phyloP scores from a whole-genome alignment of 2,329 filamentous ascomycete genomes.

The Xylaria sp. region DNA sequence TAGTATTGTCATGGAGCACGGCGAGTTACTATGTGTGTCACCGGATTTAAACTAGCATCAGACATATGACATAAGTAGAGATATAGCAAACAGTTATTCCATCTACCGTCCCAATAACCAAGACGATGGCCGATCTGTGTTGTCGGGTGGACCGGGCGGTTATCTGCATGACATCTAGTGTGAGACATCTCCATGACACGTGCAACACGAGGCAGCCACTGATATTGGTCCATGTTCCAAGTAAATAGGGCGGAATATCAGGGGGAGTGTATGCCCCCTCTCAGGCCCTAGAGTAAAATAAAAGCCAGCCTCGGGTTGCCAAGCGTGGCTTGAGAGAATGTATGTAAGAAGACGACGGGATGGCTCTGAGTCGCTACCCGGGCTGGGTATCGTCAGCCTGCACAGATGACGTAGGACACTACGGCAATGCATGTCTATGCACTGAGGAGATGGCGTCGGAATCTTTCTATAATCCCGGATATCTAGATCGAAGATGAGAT shows the following conservation, averaged over 20 bases:
- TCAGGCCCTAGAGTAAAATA: slow-evolving; percentile 9
- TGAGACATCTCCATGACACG: slow-evolving; percentile 21
- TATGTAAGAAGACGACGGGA: slow-evolving; percentile 20
- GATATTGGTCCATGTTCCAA: slow-evolving; percentile 10
- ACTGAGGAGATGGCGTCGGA: slow-evolving; percentile 8
- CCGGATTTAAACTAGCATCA: background rate
- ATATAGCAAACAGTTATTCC: background rate
- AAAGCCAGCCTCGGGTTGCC: slow-evolving; percentile 15
- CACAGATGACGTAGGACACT: slow-evolving; percentile 34
- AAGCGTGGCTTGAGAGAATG: slow-evolving; percentile 9
- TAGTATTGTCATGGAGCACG: background rate
- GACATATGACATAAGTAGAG: background rate
- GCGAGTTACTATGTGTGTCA: background rate
- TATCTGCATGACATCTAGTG: slow-evolving; percentile 36
- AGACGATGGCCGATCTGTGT: slow-evolving; percentile 16
- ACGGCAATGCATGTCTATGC: slow-evolving; percentile 17
- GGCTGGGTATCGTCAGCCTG: slow-evolving; percentile 14
- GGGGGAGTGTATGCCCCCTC: background rate
- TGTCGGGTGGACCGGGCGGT: slow-evolving; percentile 28
- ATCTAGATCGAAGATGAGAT: slow-evolving; percentile 33
- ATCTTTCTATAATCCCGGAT: slow-evolving; percentile 28
- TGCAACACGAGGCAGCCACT: slow-evolving; percentile 16
- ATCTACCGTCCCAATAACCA: background rate
- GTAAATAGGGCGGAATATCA: background rate
- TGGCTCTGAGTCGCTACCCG: slow-evolving; percentile 19